Base-by-base conservation (phyloP, 306 rosid genomes). In the Citrullus amarus region DNA sequence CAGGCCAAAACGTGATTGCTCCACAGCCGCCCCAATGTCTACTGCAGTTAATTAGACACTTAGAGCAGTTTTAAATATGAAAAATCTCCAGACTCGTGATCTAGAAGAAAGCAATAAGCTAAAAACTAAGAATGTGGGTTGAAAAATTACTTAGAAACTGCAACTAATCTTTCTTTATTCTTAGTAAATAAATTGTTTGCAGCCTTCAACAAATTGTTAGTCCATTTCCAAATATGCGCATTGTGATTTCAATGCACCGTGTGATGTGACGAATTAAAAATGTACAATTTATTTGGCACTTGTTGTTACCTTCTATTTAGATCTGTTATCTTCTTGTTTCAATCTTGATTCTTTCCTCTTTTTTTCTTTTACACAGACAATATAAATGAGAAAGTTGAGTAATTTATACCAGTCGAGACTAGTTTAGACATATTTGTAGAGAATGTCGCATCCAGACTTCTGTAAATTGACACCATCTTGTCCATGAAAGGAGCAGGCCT, bases 401-500 rank as follows among this genome's bases (percentile, higher is more conserved):
- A 10, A 30, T 50, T 43, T 39, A 60, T 80, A 92, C 99, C 99
- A 75, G 92, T 77, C 34, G 86, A 77, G 18, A 78, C 61, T 9
- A 86, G 86, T 79, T 80, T 91, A 43, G 79, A 76, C 46, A 89
- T 22, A 54, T 84, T 85, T 56, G 91, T 75, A 77, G 81, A 82
- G 84, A 80, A 87, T 11, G 93, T 82, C 11, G 87, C 86, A 41
- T 90, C 92, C 88, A 96, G 78, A 78, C 88, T 83, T 82, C 76
- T 92, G 76, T 90, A 96, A 54, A 91, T 90, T 2, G 81, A 70
- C 8, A 87, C 97, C 83, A 96, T 79, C 68, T 87, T 96, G 68
- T 90, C 99, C 85, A 95, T 77, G 75, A 91, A 88, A 57, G 93
- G 89, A 76, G 83, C 68, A 41, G 78, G 79, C 85, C 97, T 83